Conservation (phyloP, 2,329 filamentous ascomycete species). For the Colletotrichum spinosum region DNA sequence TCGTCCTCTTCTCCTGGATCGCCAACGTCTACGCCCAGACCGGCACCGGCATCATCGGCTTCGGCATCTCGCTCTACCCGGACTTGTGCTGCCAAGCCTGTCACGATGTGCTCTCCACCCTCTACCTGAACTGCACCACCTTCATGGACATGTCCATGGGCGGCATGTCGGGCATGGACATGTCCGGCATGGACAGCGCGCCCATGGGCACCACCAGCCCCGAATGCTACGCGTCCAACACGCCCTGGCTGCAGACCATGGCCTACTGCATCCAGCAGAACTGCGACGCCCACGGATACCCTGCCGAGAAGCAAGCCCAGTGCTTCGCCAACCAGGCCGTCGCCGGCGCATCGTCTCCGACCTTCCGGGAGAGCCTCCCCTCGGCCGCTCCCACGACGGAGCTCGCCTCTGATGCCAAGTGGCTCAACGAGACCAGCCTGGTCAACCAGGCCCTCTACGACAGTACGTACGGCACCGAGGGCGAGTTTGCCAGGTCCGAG, state of each 20-base stretch:
- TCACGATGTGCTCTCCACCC: conserved; percentile 14
- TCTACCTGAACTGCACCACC: conserved; percentile 15
- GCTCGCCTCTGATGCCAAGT: conserved; percentile 16
- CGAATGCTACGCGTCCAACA: conserved; percentile 45
- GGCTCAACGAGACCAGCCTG: conserved; percentile 19
- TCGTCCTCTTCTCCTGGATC: background rate
- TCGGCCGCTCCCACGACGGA: conserved; percentile 6
- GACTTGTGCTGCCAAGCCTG: conserved; percentile 26
- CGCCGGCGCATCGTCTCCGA: conserved; percentile 17
- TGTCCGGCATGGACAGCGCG: background rate
- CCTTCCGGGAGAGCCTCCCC: conserved; percentile 41
- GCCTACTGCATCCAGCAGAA: conserved; percentile 50
- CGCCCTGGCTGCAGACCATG: conserved; percentile 46
- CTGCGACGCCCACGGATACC: conserved; percentile 41
- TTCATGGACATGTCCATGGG: conserved; percentile 10
- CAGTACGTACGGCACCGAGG: conserved; percentile 11
- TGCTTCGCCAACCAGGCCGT: conserved; percentile 20
- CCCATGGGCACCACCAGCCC: conserved; percentile 35
- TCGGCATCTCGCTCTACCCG: conserved; percentile 17
- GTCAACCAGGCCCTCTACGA: conserved; percentile 15
- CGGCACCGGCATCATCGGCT: conserved; percentile 25
- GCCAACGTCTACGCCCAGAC: background rate
- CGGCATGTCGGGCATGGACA: conserved; percentile 18
- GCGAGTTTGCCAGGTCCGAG: conserved; percentile 20
- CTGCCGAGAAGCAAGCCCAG: conserved; percentile 29